Percentiles rank a stretch among this genome's conserved stretches.
Evolutionary conservation across 306 rosid genomes (phyloP).

Genomic region (Senna siamea): DNA sequence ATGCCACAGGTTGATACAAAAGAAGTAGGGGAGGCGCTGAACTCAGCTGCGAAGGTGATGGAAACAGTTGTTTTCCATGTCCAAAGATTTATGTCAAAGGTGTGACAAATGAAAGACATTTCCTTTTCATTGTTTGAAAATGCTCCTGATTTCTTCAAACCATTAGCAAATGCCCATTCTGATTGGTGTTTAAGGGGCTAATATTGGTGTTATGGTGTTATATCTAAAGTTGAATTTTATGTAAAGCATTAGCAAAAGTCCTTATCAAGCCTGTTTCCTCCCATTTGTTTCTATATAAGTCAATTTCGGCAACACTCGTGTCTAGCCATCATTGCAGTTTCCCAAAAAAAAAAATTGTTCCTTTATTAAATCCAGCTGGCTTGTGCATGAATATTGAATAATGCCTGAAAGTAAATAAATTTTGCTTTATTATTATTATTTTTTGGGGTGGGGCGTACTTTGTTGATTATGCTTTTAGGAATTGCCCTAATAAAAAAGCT

Average conservation of each 20-base stretch:
- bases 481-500: slow-evolving; percentile 34
- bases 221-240: slow-evolving; percentile 24
- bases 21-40: slow-evolving; percentile 69
- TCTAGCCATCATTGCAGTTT: too few relatives aligned
- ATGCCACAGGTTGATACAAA: slow-evolving; percentile 62
- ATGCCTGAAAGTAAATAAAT: slow-evolving; percentile 1
- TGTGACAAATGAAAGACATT: slow-evolving; percentile 26
- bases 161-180: slow-evolving; percentile 15
- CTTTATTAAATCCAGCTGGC: too few relatives aligned
- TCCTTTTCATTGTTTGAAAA: not conserved
- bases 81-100: slow-evolving; percentile 67
- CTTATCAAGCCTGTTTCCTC: too few relatives aligned
- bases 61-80: slow-evolving; percentile 57
- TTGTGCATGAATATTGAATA: too few relatives aligned
- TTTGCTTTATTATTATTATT: not conserved
- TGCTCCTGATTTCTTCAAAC: too few relatives aligned
- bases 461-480: not conserved
- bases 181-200: not conserved
- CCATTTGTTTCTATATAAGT: too few relatives aligned
- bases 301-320: too few relatives aligned
- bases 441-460: not conserved
- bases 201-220: slow-evolving; percentile 14
- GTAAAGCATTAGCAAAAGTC: too few relatives aligned
- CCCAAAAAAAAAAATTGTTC: too few relatives aligned
- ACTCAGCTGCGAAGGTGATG: slow-evolving; percentile 64